phyloP scores from a whole-genome alignment of 1,284 basidiomycete genomes.

The Singerocomus rubriflavus region DNA sequence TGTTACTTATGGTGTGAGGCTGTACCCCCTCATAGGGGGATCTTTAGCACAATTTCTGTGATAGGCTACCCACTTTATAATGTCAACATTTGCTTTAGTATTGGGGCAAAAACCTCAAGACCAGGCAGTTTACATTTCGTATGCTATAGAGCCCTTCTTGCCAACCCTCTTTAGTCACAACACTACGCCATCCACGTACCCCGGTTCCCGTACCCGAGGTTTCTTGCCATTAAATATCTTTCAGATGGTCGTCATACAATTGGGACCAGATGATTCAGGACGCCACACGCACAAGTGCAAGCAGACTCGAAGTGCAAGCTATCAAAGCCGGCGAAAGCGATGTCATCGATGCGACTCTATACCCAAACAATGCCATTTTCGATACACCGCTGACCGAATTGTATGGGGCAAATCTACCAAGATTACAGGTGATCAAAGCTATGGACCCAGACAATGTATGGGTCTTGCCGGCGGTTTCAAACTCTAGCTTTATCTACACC shows the following conservation, averaged over 20 bases:
- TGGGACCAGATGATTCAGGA: constrained; percentile 41
- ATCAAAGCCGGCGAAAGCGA: constrained; percentile 29
- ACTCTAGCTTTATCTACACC: not conserved
- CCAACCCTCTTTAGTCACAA: constrained; percentile 41
- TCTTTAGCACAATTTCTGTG: constrained; percentile 14
- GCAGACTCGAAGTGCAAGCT: constrained; percentile 29
- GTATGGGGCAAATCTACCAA: constrained; percentile 45
- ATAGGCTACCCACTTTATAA: not conserved
- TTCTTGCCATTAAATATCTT: constrained; percentile 47
- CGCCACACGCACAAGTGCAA: constrained; percentile 38
- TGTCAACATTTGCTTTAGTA: not conserved
- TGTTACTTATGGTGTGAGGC: no score
- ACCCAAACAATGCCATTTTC: constrained; percentile 51
- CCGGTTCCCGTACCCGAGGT: constrained; percentile 39
- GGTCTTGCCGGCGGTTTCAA: constrained; percentile 47
- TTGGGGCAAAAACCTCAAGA: constrained; percentile 3
- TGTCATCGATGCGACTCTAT: constrained; percentile 37
- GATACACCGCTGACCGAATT: constrained; percentile 44
- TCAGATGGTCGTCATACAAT: constrained; percentile 36
- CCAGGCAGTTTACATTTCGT: constrained; percentile 29
- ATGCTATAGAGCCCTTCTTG: constrained; percentile 56
- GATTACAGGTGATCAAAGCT: constrained; percentile 38
- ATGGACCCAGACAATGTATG: constrained; percentile 54
- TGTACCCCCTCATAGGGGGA: constrained; percentile 1
- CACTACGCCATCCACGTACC: constrained; percentile 42